Evolutionary conservation across 2,329 filamentous ascomycete genomes (phyloP), one percentile per base, ranked within the genome.

Genomic region (Akanthomyces muscarius): DNA sequence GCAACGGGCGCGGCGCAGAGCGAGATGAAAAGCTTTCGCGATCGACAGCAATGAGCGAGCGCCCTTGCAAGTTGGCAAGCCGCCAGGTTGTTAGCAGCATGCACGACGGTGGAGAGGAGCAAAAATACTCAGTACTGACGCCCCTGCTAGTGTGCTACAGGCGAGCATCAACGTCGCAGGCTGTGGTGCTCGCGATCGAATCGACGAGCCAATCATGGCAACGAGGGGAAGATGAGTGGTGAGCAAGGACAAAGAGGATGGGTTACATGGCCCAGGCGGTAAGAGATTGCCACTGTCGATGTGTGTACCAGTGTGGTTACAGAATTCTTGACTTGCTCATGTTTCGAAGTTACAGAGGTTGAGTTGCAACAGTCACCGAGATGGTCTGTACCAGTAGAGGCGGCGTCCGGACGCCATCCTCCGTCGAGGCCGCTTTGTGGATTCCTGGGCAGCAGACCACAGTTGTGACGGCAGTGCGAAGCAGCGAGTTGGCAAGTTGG

Each of bases 131-230:
- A 5, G 28, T 30, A 6, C 28, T 30, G 2, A 30, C 28, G 30
- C 30, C 33, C 45, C 54, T 44, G 48, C 50, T 61, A 61, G 58
- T 48, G 58, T 38, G 48, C 41, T n/a, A 45, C 25, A 53, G 58
- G 57, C 57, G 57, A 60, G 47, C 47, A 52, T 52, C 50, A 45
- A 52, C 10, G 57, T 61, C 14, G 23, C 54, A 51, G 42, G 44
- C 57, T 21, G 25, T 21, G n/a, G 48, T 61, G 58, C 38, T 16
- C 45, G 58, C 48, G 58, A 61, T 61, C 48, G 58, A 61, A 61
- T 53, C 50, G 48, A 30, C 25, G 14, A 38, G 57, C 57, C 47
- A 52, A 60, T 52, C 33, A 60, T 23, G 25, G 38, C 18, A 50
- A 36, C 53, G 8, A 14, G 25, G n/a, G 45, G 38, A 18, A 6